A percentile compares a stretch with the other conserved stretches of the same genome.
phyloP scores from a whole-genome alignment of 345 rosid species.

The Luvunga scandens region DNA sequence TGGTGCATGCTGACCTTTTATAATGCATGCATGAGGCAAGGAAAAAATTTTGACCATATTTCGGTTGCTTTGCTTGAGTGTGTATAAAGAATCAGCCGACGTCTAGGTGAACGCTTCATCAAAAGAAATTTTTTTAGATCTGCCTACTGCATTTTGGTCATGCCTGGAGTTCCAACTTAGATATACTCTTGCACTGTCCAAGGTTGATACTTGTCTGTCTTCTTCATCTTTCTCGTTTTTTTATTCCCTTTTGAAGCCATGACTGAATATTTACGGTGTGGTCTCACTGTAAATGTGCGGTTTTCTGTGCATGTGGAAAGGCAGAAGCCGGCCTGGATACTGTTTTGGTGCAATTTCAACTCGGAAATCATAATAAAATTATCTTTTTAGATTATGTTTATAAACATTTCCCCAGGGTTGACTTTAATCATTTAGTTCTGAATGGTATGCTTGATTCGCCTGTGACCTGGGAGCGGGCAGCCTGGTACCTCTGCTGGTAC shows the following conservation, averaged over 20 bases:
- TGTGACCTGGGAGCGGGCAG: too few species aligned
- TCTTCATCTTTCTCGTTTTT: not conserved
- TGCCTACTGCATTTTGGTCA: not conserved
- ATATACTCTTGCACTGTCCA: not conserved
- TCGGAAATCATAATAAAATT: too few species aligned
- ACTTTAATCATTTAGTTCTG: too few species aligned
- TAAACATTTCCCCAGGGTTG: too few species aligned
- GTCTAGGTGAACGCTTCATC: not conserved
- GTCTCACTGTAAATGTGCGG: not conserved
- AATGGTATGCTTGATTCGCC: too few species aligned
- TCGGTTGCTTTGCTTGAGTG: constrained; percentile 5
- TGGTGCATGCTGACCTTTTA: constrained; percentile 41
- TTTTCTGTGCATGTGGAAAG: not conserved
- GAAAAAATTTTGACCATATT: not conserved
- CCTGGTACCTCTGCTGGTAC: too few species aligned
- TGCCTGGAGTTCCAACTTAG: not conserved
- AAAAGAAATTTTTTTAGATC: not conserved
- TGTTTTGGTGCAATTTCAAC: too few species aligned
- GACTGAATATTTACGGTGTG: not conserved
- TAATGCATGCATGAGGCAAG: constrained; percentile 28
- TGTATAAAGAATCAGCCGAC: not conserved
- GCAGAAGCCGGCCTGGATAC: too few species aligned
- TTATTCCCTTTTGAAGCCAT: not conserved
- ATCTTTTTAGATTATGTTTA: too few species aligned
- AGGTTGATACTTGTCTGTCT: not conserved